Percentiles rank a stretch among this genome's conserved stretches.
Evolutionary conservation across 116 monocot genomes (phyloP).

Genomic region (Papilionanthe hybrid): DNA sequence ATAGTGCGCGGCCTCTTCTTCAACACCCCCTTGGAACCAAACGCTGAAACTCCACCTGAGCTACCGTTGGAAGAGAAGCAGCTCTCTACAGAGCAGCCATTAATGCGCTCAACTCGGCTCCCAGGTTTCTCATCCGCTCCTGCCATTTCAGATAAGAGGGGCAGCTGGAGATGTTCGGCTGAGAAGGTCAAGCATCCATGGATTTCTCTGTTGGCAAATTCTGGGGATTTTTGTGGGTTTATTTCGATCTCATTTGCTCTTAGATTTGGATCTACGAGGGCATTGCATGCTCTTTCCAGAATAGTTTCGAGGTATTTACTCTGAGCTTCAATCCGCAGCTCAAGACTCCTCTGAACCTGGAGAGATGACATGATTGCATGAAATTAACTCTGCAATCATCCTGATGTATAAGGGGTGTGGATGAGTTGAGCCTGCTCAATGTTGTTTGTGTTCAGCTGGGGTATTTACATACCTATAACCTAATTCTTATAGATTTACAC

Average conservation of each 20-base stretch:
- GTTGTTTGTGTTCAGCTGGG: too few species aligned
- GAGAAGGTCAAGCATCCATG: constrained; percentile 18
- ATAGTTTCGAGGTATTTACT: constrained; percentile 66
- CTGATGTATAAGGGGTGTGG: too few species aligned
- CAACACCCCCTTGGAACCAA: constrained; percentile 5
- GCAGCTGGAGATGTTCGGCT: constrained; percentile 14
- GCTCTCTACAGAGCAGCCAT: constrained; percentile 38
- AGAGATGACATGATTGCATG: background rate
- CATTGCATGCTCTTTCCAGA: constrained; percentile 54
- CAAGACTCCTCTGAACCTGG: constrained; percentile 71
- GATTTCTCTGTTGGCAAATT: constrained; percentile 21
- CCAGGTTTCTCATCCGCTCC: background rate
- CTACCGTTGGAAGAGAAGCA: constrained; percentile 29
- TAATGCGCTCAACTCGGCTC: constrained; percentile 15
- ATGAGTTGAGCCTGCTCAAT: too few species aligned
- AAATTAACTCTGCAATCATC: background rate
- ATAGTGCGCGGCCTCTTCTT: constrained; percentile 16
- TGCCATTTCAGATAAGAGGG: constrained; percentile 16
- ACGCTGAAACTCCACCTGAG: background rate
- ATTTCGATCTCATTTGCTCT: constrained; percentile 6
- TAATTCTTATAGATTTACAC: too few species aligned
- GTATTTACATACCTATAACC: too few species aligned
- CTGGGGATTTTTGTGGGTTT: constrained; percentile 8
- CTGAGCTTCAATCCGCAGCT: constrained; percentile 69
- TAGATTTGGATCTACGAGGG: constrained; percentile 21